Conservation (phyloP, 176 grass and related monocot genomes). For the Triticum monococcum region DNA sequence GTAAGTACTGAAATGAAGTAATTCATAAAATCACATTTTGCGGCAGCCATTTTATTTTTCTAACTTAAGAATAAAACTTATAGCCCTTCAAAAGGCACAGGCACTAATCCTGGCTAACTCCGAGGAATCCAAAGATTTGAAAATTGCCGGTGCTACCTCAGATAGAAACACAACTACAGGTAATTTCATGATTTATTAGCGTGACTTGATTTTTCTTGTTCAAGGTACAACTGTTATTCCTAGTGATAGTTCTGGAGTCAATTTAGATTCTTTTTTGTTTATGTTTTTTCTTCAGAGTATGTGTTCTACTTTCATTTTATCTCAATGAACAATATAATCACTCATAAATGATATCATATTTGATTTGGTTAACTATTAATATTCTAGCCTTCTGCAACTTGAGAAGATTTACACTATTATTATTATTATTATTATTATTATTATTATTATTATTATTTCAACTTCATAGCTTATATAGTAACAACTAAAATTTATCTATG, state of each 20-base stretch:
- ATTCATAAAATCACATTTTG: neutral
- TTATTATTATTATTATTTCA: neutral
- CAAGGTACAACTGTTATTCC: neutral
- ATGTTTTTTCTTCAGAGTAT: neutral
- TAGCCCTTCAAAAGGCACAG: slow-evolving; percentile 63
- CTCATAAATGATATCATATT: too few species aligned
- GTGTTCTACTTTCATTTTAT: too few species aligned
- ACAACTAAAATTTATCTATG: neutral
- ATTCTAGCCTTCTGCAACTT: too few species aligned
- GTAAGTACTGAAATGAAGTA: slow-evolving; percentile 46
- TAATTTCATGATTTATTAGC: slow-evolving; percentile 17
- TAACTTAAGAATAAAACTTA: slow-evolving; percentile 9
- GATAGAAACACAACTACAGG: slow-evolving; percentile 25
- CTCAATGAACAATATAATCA: too few species aligned
- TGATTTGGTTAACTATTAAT: too few species aligned
- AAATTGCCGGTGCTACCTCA: neutral
- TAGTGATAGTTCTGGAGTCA: neutral
- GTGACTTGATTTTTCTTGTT: neutral
- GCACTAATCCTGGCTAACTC: slow-evolving; percentile 20
- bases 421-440: neutral
- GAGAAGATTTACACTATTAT: too few species aligned
- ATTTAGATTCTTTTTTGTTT: neutral
- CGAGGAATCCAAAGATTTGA: slow-evolving; percentile 12
- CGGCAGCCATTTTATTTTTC: neutral
- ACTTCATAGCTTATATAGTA: neutral